Evolutionary conservation across 2,329 filamentous ascomycete genomes (phyloP), one percentile per base, ranked within the genome.

Genomic region (Ophiosphaerella herpotricha): DNA sequence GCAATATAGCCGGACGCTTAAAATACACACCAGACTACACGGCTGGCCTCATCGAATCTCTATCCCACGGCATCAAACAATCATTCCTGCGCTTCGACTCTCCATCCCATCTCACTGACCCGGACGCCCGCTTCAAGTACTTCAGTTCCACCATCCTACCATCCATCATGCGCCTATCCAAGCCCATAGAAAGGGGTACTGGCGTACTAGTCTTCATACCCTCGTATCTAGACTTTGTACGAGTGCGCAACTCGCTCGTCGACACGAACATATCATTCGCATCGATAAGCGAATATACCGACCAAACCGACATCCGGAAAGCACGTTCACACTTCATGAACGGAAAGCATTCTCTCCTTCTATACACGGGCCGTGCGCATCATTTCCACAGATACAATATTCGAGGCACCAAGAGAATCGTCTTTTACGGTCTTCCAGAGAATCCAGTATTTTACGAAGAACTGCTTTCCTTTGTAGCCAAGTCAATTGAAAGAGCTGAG

Each of bases 311-410:
- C 57, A 87, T 91, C 26, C 87, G 90, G 36, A 85, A 93, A 34
- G 91, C 93, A 7, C 82, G 93, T 21, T 92, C 89, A 11, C 90
- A 97, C 70, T 97, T 99, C 74, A 77, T 91, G 57, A 88, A 80
- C 34, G 94, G 92, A 5, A 82, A 91, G 13, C 89, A 97, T 69
- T 85, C 85, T 16, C 82, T 97, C 14, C 75, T 99, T 34, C 78
- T 99, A 13, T 99, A 97, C 75, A 95, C 92, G 2, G 93, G 96
- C 72, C 86, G 94, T 51, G 90, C 92, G n/a, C 94, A 99, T 74
- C 94, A 99, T 74, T 97, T 97, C 80, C 85, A 91, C 42, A 83
- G 94, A n/a, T 91, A 94, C 68, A 83, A 84, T 59, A 81, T 99
- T 46, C 83, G 85, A 32, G 94, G 94, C 18, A 91, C 94, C 12